Percentiles rank a stretch among this genome's conserved stretches.
These are phyloP conservation scores for Aspergillus mulundensis DNA, from an alignment of 495 filamentous ascomycete species.

Conservation along the genomic window DNA sequence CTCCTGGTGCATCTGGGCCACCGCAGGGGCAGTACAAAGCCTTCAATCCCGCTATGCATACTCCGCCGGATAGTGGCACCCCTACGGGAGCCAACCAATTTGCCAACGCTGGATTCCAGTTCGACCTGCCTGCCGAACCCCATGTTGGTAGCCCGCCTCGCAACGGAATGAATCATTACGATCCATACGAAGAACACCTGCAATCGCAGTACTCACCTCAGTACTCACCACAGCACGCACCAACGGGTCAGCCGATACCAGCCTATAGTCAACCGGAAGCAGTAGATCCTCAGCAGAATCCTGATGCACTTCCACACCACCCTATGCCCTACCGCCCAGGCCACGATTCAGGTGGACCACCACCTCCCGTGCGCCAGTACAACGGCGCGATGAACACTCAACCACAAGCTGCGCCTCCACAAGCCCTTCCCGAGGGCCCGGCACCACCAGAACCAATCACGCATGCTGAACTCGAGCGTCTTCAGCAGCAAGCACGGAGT, in stretches of 20 bases:
- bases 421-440: conserved; percentile 23
- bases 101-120: conserved; percentile 52
- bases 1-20: conserved; percentile 18
- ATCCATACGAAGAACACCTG: conserved; percentile 13
- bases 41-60: conserved; percentile 47
- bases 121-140: conserved; percentile 65
- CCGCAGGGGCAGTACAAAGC: conserved; percentile 29
- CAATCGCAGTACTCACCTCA: conserved; percentile 10
- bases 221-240: conserved; percentile 1
- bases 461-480: conserved; percentile 65
- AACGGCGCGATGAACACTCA: conserved; percentile 37
- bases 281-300: conserved; percentile 38
- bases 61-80: conserved; percentile 62
- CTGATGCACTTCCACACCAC: conserved; percentile 69
- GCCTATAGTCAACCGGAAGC: conserved; percentile 15
- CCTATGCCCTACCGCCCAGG: conserved; percentile 79
- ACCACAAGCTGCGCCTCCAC: conserved; percentile 31
- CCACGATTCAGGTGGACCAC: conserved; percentile 55
- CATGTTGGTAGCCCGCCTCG: conserved; percentile 43
- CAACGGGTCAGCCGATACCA: conserved; percentile 6
- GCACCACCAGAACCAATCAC: conserved; percentile 59
- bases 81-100: conserved; percentile 48
- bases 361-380: conserved; percentile 73
- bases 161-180: conserved; percentile 22
- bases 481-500: conserved; percentile 61